phyloP scores from a whole-genome alignment of 768 basidiomycete genomes.

The Arthromyces matolae region DNA sequence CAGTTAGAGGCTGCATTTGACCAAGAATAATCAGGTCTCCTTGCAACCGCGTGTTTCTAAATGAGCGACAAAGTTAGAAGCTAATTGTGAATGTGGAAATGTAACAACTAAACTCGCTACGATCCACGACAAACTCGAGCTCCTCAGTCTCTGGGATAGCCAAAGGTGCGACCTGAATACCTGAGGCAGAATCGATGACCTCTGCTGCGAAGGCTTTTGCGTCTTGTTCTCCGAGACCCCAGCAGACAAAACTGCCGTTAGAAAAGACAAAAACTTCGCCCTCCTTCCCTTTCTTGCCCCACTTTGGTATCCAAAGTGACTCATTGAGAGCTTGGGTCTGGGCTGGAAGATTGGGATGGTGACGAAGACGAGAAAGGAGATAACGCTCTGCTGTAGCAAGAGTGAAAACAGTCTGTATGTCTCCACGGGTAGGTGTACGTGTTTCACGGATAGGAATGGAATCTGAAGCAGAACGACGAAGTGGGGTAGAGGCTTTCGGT shows the following conservation, averaged over 20 bases:
- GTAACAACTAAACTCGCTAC: conserved; percentile 66
- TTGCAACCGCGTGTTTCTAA: conserved; percentile 80
- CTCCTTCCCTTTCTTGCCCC: conserved; percentile 50
- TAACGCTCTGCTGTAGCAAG: conserved; percentile 87
- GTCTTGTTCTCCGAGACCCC: conserved; percentile 79
- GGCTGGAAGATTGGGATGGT: conserved; percentile 46
- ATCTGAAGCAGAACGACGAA: conserved; percentile 78
- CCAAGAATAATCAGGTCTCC: conserved; percentile 92
- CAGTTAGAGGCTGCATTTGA: conserved; percentile 55
- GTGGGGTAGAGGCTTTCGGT: conserved; percentile 77
- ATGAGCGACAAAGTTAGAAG: conserved; percentile 12
- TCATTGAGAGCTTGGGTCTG: conserved; percentile 65
- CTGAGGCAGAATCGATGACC: conserved; percentile 49
- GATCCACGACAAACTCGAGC: conserved; percentile 89
- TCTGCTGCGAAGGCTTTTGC: conserved; percentile 64
- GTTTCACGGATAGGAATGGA: conserved; percentile 85
- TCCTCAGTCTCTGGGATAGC: conserved; percentile 81
- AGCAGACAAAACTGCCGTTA: conserved; percentile 87
- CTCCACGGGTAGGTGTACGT: conserved; percentile 79
- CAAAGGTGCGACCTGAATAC: conserved; percentile 62
- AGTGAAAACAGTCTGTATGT: conserved; percentile 77
- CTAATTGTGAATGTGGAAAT: conserved; percentile 3
- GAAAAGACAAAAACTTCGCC: conserved; percentile 89
- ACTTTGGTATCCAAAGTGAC: conserved; percentile 75
- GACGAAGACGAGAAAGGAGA: conserved; percentile 58